Base-by-base conservation (phyloP, 768 basidiomycete genomes). In the Austroboletus festivus region DNA sequence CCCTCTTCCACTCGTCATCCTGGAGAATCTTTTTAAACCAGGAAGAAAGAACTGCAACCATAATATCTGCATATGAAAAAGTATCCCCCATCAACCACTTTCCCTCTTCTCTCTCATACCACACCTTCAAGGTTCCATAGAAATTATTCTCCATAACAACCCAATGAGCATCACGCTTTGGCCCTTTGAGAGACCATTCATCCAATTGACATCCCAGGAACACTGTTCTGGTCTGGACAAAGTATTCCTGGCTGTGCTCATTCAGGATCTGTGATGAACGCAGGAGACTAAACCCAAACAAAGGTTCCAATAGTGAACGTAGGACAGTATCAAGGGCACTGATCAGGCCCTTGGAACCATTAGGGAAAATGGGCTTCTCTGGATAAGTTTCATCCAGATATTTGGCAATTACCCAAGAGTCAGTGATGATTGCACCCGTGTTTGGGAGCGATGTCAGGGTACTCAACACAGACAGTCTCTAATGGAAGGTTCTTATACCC, bases 381-480 rank as follows among this genome's bases (percentile, higher is more conserved):
- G 68, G 65, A 53, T 71, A 72, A 11, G 54, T 62, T 38, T 52
- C 53, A 18, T 73, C 71, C 23, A 73, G 66, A 22, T 73, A 73
- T 30, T 60, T 56, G 0, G 68, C 65, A 15, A 72, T 72, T 16
- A 35, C 50, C 33, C 55, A 56, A 5, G 68, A 71, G 38, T 70
- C 65, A 34, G 57, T 60, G 45, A 69, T 21, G 19, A 67, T 19
- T 8, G 55, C 50, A 0, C 60, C 56, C 0, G 69, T 68, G 20
- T 57, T 61, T 55, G 4, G 53, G n/a, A 30, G 47, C 54, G 43
- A 72, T 67, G 34, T 70, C 67, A 7, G 67, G 56, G 43, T 48
- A 70, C 47, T 72, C 68, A 42, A 69, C 22, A 68, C 68, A 72
- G 35, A 59, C 46, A 0, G 65, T 69, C 45, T 63, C 52, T 48